Evolutionary conservation across 208 protist species (phyloP).

Genomic region (Leishmania turanica): DNA sequence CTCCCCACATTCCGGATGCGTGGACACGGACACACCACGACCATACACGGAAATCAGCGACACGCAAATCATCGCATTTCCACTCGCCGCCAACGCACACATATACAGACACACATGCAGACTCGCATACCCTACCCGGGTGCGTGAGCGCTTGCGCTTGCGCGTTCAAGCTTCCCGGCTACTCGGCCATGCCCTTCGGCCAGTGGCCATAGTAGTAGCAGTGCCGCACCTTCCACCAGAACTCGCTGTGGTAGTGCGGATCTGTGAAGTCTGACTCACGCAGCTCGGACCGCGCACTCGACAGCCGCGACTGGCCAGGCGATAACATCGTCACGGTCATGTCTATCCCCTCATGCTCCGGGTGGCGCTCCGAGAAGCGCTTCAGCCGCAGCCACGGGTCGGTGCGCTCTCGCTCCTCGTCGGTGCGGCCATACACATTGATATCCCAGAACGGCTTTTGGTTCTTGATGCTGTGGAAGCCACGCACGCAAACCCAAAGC

Average conservation of each 20-base stretch:
- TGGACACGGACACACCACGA: not conserved
- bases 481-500: conserved; percentile 72
- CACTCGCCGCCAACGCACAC: not conserved
- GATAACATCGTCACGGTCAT: conserved; percentile 79
- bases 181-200: conserved; percentile 85
- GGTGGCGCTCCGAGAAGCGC: conserved; percentile 84
- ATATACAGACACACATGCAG: conserved; percentile 5
- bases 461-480: conserved; percentile 88
- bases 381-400: conserved; percentile 79
- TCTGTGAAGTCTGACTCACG: conserved; percentile 89
- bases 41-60: not conserved
- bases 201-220: conserved; percentile 88
- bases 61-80: not conserved
- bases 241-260: conserved; percentile 86
- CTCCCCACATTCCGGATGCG: not conserved
- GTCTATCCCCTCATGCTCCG: conserved; percentile 81
- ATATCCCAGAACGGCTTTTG: conserved; percentile 90
- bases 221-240: conserved; percentile 91
- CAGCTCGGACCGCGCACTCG: conserved; percentile 76
- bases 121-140: not conserved
- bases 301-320: conserved; percentile 77
- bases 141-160: not conserved
- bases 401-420: conserved; percentile 54
- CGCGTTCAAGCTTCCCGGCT: conserved; percentile 1
- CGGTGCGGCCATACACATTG: conserved; percentile 77